A percentile compares a stretch with the other conserved stretches of the same genome.
Conservation (phyloP, 1,284 basidiomycete genomes). For the Macrocystidia cucumis region DNA sequence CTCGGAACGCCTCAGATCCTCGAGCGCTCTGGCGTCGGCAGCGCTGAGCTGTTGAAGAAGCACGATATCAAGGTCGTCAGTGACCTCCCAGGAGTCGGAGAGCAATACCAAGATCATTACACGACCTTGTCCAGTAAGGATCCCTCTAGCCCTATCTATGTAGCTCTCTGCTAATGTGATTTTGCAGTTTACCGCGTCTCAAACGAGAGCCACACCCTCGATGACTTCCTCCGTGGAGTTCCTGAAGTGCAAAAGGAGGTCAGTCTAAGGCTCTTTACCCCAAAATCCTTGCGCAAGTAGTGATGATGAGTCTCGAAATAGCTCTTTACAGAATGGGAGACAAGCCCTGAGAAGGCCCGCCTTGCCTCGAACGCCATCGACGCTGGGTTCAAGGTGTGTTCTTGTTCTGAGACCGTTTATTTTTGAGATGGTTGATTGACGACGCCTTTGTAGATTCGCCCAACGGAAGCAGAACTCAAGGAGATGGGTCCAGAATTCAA, state of each 20-base stretch:
- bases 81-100: constrained; percentile 65
- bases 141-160: not conserved
- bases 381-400: constrained; percentile 61
- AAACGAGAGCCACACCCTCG: constrained; percentile 53
- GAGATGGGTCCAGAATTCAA: constrained; percentile 75
- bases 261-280: constrained; percentile 2
- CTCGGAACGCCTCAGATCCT: constrained; percentile 67
- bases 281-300: too few species aligned
- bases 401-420: not conserved
- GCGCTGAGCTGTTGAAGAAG: constrained; percentile 43
- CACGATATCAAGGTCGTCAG: constrained; percentile 54
- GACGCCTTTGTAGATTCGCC: constrained; percentile 40
- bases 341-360: constrained; percentile 59
- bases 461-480: constrained; percentile 58
- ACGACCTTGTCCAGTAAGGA: constrained; percentile 53
- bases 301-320: too few species aligned
- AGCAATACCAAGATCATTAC: constrained; percentile 70
- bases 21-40: constrained; percentile 64
- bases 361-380: constrained; percentile 66
- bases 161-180: not conserved
- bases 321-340: constrained; percentile 63
- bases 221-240: constrained; percentile 65
- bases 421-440: not conserved
- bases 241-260: constrained; percentile 49
- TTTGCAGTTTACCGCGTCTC: constrained; percentile 55